phyloP scores from a whole-genome alignment of 73 alveolate species.

The Blepharisma japonicum region DNA sequence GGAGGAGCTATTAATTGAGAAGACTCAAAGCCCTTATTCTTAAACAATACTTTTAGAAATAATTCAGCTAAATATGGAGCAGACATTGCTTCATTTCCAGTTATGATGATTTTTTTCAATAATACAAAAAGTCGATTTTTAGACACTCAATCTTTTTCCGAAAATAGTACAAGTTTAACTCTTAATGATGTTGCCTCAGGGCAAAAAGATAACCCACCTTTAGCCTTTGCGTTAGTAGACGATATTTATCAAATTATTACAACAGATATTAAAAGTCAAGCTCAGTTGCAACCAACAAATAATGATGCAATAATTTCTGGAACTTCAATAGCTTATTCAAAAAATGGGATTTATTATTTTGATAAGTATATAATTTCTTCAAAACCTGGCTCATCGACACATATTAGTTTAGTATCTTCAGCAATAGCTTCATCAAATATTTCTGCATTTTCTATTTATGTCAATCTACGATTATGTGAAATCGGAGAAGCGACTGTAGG shows the following conservation, averaged over 20 bases:
- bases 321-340: too few species aligned
- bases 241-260: background rate
- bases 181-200: slow-evolving; percentile 8
- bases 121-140: background rate
- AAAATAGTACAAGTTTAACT: too few species aligned
- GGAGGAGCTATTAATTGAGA: slow-evolving; percentile 10
- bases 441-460: too few species aligned
- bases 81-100: slow-evolving; percentile 15
- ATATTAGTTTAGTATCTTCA: too few species aligned
- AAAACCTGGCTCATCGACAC: too few species aligned
- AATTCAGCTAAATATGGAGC: background rate
- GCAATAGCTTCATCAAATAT: too few species aligned
- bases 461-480: too few species aligned
- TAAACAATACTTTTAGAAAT: background rate
- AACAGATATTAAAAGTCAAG: background rate
- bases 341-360: too few species aligned
- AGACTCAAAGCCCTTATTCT: background rate
- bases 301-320: too few species aligned
- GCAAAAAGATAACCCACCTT: background rate
- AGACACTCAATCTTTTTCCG: too few species aligned
- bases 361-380: too few species aligned
- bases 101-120: background rate
- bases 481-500: too few species aligned
- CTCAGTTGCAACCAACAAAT: background rate
- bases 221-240: background rate